A percentile compares a stretch with the other conserved stretches of the same genome.
Conservation (phyloP, 495 filamentous ascomycete species). For the Tetracladium setigerum region DNA sequence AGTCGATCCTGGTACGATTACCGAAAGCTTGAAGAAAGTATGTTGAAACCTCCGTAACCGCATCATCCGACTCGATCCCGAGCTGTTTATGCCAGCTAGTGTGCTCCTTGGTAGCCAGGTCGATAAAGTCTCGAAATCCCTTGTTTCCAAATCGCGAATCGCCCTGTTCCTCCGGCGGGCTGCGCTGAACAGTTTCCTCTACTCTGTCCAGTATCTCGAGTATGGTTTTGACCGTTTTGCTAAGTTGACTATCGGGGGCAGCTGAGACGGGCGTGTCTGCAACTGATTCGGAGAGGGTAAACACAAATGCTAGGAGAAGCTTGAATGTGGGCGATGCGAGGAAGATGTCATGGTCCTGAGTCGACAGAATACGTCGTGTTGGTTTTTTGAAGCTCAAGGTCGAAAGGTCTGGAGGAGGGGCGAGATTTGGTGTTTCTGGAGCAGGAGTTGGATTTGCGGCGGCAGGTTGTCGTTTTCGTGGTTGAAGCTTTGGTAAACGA, state of each 20-base stretch:
- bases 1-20: slow-evolving; percentile 84
- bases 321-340: slow-evolving; percentile 67
- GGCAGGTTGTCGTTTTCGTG: slow-evolving; percentile 48
- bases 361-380: slow-evolving; percentile 69
- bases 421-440: slow-evolving; percentile 64
- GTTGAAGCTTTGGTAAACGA: slow-evolving; percentile 60
- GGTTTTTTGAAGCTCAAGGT: slow-evolving; percentile 57
- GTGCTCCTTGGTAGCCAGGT: slow-evolving; percentile 52
- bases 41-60: slow-evolving; percentile 61
- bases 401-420: slow-evolving; percentile 58
- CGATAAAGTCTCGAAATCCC: slow-evolving; percentile 75
- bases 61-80: slow-evolving; percentile 42
- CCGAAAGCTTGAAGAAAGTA: slow-evolving; percentile 83
- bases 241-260: slow-evolving; percentile 42
- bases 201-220: slow-evolving; percentile 63
- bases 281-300: slow-evolving; percentile 76
- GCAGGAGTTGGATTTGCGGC: slow-evolving; percentile 51
- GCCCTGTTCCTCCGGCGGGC: slow-evolving; percentile 75
- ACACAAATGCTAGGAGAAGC: slow-evolving; percentile 77
- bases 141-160: slow-evolving; percentile 94
- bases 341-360: slow-evolving; percentile 74
- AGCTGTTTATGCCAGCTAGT: slow-evolving; percentile 50
- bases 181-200: slow-evolving; percentile 49
- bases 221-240: slow-evolving; percentile 53
- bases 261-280: slow-evolving; percentile 66